Evolutionary conservation across 352 stramenopile genomes (phyloP).

Genomic region (Phytophthora ramorum): DNA sequence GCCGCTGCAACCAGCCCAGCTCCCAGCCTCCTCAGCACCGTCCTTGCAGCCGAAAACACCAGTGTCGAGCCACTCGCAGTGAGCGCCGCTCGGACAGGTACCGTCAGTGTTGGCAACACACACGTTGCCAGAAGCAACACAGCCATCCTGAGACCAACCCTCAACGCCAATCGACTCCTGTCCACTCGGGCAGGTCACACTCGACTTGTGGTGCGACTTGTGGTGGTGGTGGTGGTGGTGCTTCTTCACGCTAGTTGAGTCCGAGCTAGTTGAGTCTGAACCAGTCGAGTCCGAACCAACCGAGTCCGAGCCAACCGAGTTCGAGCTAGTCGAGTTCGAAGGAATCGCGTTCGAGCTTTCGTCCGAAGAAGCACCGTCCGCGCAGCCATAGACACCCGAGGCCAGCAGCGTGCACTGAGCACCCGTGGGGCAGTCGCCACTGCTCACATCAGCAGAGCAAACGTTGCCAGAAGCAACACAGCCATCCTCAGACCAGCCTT

Average conservation of each 20-base stretch:
- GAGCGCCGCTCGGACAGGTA: conserved; percentile 17
- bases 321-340: not conserved
- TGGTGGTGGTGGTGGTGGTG: conserved; percentile 19
- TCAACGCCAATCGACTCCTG: conserved; percentile 28
- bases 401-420: conserved; percentile 24
- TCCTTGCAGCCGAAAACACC: conserved; percentile 26
- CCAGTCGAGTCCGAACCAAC: too few relatives aligned
- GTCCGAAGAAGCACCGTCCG: conserved; percentile 7
- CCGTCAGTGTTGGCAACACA: conserved; percentile 23
- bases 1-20: conserved; percentile 5
- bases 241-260: not conserved
- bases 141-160: conserved; percentile 15
- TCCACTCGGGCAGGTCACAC: conserved; percentile 12
- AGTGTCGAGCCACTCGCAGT: conserved; percentile 27
- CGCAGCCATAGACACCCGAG: conserved; percentile 39
- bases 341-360: too few relatives aligned
- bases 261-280: too few relatives aligned
- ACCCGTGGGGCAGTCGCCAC: conserved; percentile 23
- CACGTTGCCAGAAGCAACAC: conserved; percentile 14
- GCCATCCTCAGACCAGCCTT: conserved; percentile 11
- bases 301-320: too few relatives aligned
- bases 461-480: conserved; percentile 19
- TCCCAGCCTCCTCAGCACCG: conserved; percentile 11
- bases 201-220: conserved; percentile 18
- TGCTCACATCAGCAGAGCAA: conserved; percentile 16